Evolutionary conservation across 805 yeast species (phyloP).

Genomic region (Nakazawaea populi): DNA sequence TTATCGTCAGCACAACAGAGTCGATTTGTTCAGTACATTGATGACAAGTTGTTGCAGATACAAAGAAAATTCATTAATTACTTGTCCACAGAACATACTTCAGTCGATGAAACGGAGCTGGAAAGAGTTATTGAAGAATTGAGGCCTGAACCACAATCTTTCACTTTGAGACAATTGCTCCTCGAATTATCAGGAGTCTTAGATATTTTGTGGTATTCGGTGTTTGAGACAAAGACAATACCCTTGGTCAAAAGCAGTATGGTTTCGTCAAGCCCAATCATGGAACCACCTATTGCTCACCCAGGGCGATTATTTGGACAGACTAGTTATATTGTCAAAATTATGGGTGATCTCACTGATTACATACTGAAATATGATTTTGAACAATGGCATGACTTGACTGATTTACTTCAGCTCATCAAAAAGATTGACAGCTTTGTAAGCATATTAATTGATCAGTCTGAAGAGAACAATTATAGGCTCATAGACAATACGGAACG

Average conservation of each 20-base stretch:
- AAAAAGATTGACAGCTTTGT: constrained; percentile 25
- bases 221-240: constrained; percentile 26
- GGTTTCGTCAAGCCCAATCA: neutral
- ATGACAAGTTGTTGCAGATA: constrained; percentile 43
- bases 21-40: constrained; percentile 48
- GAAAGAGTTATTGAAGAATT: neutral
- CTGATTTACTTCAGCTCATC: constrained; percentile 16
- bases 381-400: constrained; percentile 17
- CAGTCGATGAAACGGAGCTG: neutral
- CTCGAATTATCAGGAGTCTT: constrained; percentile 42
- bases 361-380: constrained; percentile 38
- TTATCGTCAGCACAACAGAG: constrained; percentile 49
- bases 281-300: constrained; percentile 10
- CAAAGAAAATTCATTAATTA: constrained; percentile 47
- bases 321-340: constrained; percentile 50
- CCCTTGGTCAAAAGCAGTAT: constrained; percentile 17
- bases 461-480: neutral
- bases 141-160: constrained; percentile 9
- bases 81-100: constrained; percentile 18
- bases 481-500: constrained; percentile 26
- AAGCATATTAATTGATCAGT: constrained; percentile 23
- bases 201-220: constrained; percentile 58
- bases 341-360: constrained; percentile 65
- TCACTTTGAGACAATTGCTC: constrained; percentile 27
- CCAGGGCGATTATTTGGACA: constrained; percentile 44